Base-by-base conservation (phyloP, 2,329 filamentous ascomycete genomes). In the Apiospora koreana region DNA sequence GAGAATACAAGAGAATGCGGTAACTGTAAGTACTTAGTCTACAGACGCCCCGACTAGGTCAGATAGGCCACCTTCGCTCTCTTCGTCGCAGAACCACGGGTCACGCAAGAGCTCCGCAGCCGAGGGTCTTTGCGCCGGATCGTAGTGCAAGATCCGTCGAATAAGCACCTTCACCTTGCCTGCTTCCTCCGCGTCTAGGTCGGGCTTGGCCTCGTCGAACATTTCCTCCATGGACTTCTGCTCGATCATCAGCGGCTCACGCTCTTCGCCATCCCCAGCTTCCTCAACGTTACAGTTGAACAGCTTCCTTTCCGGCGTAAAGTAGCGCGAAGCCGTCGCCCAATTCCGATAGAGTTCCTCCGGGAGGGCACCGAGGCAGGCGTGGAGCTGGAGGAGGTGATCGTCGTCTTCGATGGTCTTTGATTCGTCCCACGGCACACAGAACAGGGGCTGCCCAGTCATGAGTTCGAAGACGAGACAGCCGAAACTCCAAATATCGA, bases 401-500 rank as follows among this genome's bases (percentile, higher is more conserved):
- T 74, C 70, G 46, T 78, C 75, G 69, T 78, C 73, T 45, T 65
- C 16, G 3, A 62, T 38, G 58, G 68, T 23, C 67, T 73, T 70
- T 67, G 67, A 74, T 0, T 71, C 65, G 4, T 46, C 48, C 42
- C 69, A 66, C 14, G 73, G 73, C 67, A 77, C 67, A 41, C 74
- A 77, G 70, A 78, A 77, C 43, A 79, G 74, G 12, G 74, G 76
- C 46, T 74, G 71, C 48, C 78, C 78, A 16, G 76, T 77, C 31
- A 79, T 50, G 31, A 79, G 75, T 71, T 79, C 75, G 70, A 78
- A 79, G 23, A 78, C 42, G 68, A 79, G 76, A 58, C 77, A 79
- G 67, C 78, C 76, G 43, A 79, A 80, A 68, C 77, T 78, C 78
- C 77, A 80, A 28, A 79, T 65, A 58, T 78, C 77, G 5, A 76